Evolutionary conservation across 345 rosid species (phyloP), one percentile per base, ranked within the genome.

Genomic region (Cardamine chenopodiifolia): DNA sequence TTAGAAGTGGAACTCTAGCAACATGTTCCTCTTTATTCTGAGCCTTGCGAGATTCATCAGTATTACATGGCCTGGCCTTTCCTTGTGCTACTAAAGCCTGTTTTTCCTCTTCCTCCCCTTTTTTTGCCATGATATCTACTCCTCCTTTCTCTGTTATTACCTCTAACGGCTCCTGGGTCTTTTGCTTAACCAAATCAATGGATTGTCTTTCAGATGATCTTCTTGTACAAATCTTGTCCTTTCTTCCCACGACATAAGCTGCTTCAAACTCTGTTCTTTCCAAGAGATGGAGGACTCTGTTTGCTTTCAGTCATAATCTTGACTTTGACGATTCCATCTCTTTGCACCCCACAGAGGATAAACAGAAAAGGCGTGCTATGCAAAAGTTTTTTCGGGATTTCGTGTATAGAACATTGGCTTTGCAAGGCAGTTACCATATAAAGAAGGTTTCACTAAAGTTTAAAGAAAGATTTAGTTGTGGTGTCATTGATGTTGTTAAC

Each of bases 181-280:
- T n/a, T n/a, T n/a, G n/a, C n/a, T n/a, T n/a, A n/a, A n/a, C n/a
- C n/a, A n/a, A n/a, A n/a, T 28, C 6, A 28, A 37, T 37, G 15
- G 42, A 37, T 10, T 9, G 53, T 48, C 25, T 48, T 48, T 25
- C 53, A 1, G 53, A 48, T 19, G 13, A 48, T 0, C 25, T 48
- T 48, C 53, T 48, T 48, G 53, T 48, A 12, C 31, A 52, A 23
- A 52, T 23, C 29, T 22, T 52, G 8, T 22, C n/a, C 8, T 22
- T 52, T 4, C 19, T 72, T 61, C 68, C 74, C 1, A 70, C 66
- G 0, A 70, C 47, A 47, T 8, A 3, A 10, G 66, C 58, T 47
- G 58, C 22, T 59, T 59, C 48, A 47, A 59, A 66, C 26, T 59
- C 66, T 47, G 0, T 70, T 59, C 66, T 70, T 5, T 61, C 74